Conservation (phyloP, 306 rosid species). For the Hippophae gyantsensis region DNA sequence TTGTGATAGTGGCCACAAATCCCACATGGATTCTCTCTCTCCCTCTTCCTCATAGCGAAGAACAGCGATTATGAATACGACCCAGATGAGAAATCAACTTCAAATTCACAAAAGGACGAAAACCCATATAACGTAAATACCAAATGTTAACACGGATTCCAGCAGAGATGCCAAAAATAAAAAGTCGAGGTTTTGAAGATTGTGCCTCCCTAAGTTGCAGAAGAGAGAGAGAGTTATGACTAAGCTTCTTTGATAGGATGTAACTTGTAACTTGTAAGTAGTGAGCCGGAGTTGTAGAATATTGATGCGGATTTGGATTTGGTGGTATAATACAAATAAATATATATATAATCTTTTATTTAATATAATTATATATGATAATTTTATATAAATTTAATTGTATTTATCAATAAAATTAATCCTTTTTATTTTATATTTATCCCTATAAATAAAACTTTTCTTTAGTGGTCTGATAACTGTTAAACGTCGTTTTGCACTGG, state of each 20-base stretch:
- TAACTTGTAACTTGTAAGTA: too few species aligned
- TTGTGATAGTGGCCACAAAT: constrained; percentile 98
- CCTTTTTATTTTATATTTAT: too few species aligned
- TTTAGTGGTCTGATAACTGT: neutral
- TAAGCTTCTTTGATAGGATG: too few species aligned
- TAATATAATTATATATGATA: too few species aligned
- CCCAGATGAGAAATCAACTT: constrained; percentile 31
- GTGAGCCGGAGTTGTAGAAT: too few species aligned
- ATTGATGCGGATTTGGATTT: too few species aligned
- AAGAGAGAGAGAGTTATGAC: neutral
- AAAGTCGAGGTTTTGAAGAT: neutral
- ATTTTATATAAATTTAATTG: too few species aligned
- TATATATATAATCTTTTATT: too few species aligned
- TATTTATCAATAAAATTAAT: too few species aligned
- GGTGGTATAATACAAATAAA: too few species aligned
- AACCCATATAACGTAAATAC: constrained; percentile 31
- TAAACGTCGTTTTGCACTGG: constrained; percentile 8
- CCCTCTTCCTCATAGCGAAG: constrained; percentile 80
- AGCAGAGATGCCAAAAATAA: too few species aligned
- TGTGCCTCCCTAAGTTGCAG: neutral
- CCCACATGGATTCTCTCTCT: constrained; percentile 97
- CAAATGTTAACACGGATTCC: neutral
- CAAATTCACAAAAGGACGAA: constrained; percentile 15
- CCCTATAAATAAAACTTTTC: too few species aligned
- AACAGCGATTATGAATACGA: constrained; percentile 12